Evolutionary conservation across 148 eudicot genomes (phyloP).

Genomic region (Rhododendron griersonianum): DNA sequence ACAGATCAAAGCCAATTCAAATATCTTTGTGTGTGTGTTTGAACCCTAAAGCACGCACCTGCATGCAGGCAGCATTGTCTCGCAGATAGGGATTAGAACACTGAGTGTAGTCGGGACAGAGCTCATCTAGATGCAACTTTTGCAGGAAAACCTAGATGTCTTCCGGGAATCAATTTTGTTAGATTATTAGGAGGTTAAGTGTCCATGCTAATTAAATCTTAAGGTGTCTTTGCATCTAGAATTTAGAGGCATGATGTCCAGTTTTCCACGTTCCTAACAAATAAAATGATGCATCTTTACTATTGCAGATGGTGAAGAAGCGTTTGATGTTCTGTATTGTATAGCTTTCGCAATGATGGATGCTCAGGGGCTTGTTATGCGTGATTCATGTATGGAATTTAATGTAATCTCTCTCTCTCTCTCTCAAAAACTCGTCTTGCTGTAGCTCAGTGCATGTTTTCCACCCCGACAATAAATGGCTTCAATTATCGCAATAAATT

Average conservation of each 20-base stretch:
- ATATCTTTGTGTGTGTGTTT: too few relatives aligned
- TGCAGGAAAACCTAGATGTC: conserved; percentile 73
- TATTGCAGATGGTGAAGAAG: conserved; percentile 73
- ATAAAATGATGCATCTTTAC: conserved; percentile 6
- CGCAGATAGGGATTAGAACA: too few relatives aligned
- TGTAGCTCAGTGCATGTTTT: neutral
- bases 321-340: conserved; percentile 84
- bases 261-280: neutral
- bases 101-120: too few relatives aligned
- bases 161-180: conserved; percentile 59
- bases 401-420: conserved; percentile 47
- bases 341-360: conserved; percentile 93
- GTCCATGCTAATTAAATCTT: neutral
- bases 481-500: neutral
- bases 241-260: neutral
- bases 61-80: too few relatives aligned
- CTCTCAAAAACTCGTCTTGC: conserved; percentile 1
- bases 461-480: neutral
- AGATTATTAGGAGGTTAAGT: conserved; percentile 62
- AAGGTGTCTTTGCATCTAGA: neutral
- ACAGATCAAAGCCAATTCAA: too few relatives aligned
- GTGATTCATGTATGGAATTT: conserved; percentile 91
- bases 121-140: neutral
- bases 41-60: too few relatives aligned
- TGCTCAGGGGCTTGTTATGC: conserved; percentile 93